Conservation (phyloP, 2,329 filamentous ascomycete species). For the Colletotrichum eremochloae region DNA sequence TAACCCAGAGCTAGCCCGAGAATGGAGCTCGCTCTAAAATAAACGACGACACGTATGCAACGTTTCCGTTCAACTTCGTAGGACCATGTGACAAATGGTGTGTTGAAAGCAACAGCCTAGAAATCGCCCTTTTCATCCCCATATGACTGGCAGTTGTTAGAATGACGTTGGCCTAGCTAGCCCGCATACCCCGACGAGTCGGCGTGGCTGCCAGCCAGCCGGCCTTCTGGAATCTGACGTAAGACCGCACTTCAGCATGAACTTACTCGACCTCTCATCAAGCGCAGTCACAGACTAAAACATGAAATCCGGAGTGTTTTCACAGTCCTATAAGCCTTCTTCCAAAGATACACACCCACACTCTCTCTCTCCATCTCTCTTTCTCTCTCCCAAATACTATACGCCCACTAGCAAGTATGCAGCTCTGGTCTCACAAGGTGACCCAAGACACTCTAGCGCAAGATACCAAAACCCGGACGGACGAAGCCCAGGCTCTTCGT, state of each 20-base stretch:
- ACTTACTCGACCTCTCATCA: neutral
- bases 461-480: neutral
- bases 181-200: neutral
- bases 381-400: too few species aligned
- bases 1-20: neutral
- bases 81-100: neutral
- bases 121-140: neutral
- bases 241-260: neutral
- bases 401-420: neutral
- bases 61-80: neutral
- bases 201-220: neutral
- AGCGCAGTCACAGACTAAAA: too few species aligned
- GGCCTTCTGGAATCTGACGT: constrained; percentile 7
- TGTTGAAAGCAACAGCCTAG: neutral
- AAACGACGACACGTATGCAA: too few species aligned
- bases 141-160: too few species aligned
- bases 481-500: neutral
- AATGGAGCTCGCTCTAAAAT: neutral
- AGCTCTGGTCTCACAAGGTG: constrained; percentile 22
- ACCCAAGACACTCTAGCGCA: constrained; percentile 4
- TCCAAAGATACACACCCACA: neutral
- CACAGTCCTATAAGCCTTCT: neutral
- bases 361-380: neutral
- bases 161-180: neutral
- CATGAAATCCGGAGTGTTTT: too few species aligned